Evolutionary conservation across 352 stramenopile species (phyloP), one percentile per base, ranked within the genome.

Genomic region (Globisporangium takayamanum): DNA sequence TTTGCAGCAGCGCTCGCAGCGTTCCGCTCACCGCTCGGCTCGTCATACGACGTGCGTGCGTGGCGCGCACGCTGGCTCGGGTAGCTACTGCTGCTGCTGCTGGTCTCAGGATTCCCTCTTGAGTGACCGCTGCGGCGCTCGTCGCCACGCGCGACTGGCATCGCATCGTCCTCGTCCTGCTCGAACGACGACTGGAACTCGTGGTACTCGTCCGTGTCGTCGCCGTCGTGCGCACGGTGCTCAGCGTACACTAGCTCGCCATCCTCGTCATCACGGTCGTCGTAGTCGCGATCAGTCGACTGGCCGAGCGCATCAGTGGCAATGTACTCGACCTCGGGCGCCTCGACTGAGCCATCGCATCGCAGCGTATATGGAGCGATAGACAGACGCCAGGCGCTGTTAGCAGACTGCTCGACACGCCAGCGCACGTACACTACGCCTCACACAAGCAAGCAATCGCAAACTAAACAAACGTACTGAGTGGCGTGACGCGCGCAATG

Each of bases 111-210:
- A 12, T 12, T 10, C 10, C 6, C 33, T 12, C 33, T 39, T 7
- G 33, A 10, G 33, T 12, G 33, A 12, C 33, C 33, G 10, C 33
- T 39, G 33, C 33, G 33, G 33, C 36, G 33, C 2, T 59, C 37
- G 12, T 22, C 50, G 25, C 42, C 6, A 48, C 37, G 44, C 14
- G 50, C 53, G 26, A 55, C 33, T 10, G 16, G 36, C 26, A 49
- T 28, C 1, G 37, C 1, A n/a, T 12, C 28, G 22, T 67, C 61
- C 11, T 59, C 42, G 0, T 64, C 60, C 63, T 78, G 73, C 59
- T 84, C 75, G 55, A 73, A 80, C 16, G 66, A 76, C 20, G 75
- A 84, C 57, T 82, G 69, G 53, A 83, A 81, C 63, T 84, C 76
- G 22, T 73, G 67, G 55, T 84, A 88, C 53, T 86, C 73, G 30